These are phyloP conservation scores for Vanilla planifolia DNA, from an alignment of 106 monocot genomes.

Conservation along the genomic window DNA sequence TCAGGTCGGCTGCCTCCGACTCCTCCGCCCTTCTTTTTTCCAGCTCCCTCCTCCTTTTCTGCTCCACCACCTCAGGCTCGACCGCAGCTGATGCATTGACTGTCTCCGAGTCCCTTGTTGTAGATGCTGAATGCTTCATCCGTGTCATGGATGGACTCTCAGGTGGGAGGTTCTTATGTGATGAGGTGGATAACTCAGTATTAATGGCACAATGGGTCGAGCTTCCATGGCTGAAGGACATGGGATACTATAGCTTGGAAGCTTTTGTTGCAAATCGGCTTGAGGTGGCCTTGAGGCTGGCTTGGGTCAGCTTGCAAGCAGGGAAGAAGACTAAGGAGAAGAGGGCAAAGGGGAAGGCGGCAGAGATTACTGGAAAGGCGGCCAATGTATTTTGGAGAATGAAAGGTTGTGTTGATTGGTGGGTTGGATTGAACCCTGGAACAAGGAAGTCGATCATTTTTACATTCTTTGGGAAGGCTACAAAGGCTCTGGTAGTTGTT, in stretches of 20 bases:
- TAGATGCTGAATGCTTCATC: slow-evolving; percentile 55
- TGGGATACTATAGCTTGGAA: slow-evolving; percentile 82
- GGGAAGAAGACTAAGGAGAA: slow-evolving; percentile 51
- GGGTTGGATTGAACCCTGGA: slow-evolving; percentile 45
- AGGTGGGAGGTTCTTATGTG: slow-evolving; percentile 51
- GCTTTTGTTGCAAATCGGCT: slow-evolving; percentile 63
- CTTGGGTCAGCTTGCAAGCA: slow-evolving; percentile 36
- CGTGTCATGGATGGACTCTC: slow-evolving; percentile 71
- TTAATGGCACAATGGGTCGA: slow-evolving; percentile 39
- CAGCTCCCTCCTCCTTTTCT: slow-evolving; percentile 44
- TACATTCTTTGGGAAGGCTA: slow-evolving; percentile 47
- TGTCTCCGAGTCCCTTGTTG: slow-evolving; percentile 55
- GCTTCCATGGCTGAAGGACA: slow-evolving; percentile 64
- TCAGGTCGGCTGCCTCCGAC: slow-evolving; percentile 16
- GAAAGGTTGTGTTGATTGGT: slow-evolving; percentile 89
- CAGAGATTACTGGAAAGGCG: slow-evolving; percentile 19
- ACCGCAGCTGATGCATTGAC: slow-evolving; percentile 37
- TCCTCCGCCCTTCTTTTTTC: slow-evolving; percentile 13
- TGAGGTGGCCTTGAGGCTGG: slow-evolving; percentile 62
- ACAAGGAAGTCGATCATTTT: slow-evolving; percentile 30
- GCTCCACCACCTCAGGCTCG: slow-evolving; percentile 23
- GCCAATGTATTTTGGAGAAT: slow-evolving; percentile 87
- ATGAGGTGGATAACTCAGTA: slow-evolving; percentile 17
- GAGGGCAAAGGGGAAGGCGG: slow-evolving; percentile 24
- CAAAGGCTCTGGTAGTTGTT: slow-evolving; percentile 47